Conservation (phyloP, 2,329 filamentous ascomycete genomes). For the Trichoderma gracile region DNA sequence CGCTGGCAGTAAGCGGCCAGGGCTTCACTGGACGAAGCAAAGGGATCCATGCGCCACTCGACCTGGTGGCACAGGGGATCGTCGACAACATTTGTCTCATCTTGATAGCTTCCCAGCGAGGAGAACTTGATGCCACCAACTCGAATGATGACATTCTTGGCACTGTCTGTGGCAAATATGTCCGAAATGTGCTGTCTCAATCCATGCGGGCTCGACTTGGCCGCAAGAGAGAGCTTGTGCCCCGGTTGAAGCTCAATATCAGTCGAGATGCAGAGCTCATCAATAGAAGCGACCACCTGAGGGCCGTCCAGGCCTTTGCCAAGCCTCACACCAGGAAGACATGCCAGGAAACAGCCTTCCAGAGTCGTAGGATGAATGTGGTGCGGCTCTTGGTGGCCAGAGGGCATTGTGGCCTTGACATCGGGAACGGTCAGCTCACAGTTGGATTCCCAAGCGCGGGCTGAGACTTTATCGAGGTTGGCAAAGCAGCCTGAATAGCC, state of each 20-base stretch:
- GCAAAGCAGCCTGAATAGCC: slow-evolving; percentile 25
- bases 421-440: slow-evolving; percentile 24
- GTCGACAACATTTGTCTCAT: background rate
- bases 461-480: slow-evolving; percentile 15
- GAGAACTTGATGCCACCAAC: slow-evolving; percentile 22
- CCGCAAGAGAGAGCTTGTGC: slow-evolving; percentile 15
- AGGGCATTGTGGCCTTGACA: slow-evolving; percentile 26
- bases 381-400: slow-evolving; percentile 24
- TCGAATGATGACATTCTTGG: background rate
- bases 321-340: slow-evolving; percentile 11
- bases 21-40: slow-evolving; percentile 9
- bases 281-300: slow-evolving; percentile 20
- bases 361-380: slow-evolving; percentile 27
- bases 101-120: slow-evolving; percentile 15
- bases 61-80: slow-evolving; percentile 18
- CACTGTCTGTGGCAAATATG: background rate
- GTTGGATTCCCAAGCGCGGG: slow-evolving; percentile 18
- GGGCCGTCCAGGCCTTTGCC: slow-evolving; percentile 9
- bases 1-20: slow-evolving; percentile 11
- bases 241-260: slow-evolving; percentile 21
- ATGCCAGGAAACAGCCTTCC: slow-evolving; percentile 25
- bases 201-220: slow-evolving; percentile 8
- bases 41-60: slow-evolving; percentile 21
- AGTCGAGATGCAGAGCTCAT: slow-evolving; percentile 24
- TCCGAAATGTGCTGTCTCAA: slow-evolving; percentile 22